Conservation (phyloP, 208 protist species). For the Angomonas ambiguus region DNA sequence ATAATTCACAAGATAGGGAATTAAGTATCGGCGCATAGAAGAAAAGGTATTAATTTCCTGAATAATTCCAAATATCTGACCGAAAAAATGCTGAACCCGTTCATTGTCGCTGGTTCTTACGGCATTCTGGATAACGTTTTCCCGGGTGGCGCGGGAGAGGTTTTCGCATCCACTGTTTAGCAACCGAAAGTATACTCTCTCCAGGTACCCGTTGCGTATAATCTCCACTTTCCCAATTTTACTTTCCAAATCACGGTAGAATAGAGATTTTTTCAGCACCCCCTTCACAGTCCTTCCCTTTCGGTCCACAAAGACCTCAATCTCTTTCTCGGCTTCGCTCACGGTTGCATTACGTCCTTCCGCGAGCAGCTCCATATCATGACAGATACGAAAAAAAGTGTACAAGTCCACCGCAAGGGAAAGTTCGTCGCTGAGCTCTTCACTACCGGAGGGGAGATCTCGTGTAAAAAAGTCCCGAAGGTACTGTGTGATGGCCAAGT, state of each 20-base stretch:
- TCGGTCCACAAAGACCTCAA: slow-evolving; percentile 49
- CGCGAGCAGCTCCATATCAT: slow-evolving; percentile 49
- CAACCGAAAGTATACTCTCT: slow-evolving; percentile 69
- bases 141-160: slow-evolving; percentile 22
- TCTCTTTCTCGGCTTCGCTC: slow-evolving; percentile 1
- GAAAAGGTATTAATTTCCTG: slow-evolving; percentile 50
- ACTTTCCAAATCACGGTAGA: slow-evolving; percentile 29
- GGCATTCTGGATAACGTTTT: slow-evolving; percentile 29
- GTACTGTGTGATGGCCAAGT: slow-evolving; percentile 24
- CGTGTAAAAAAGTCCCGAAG: slow-evolving; percentile 31
- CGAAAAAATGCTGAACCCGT: slow-evolving; percentile 55
- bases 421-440: slow-evolving; percentile 56
- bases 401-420: slow-evolving; percentile 46
- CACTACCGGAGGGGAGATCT: slow-evolving; percentile 25
- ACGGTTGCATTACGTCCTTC: slow-evolving; percentile 1
- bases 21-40: slow-evolving; percentile 24
- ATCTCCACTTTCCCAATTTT: slow-evolving; percentile 64
- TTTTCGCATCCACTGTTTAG: slow-evolving; percentile 38
- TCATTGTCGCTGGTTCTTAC: slow-evolving; percentile 58
- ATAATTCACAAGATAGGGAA: slow-evolving; percentile 38
- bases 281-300: slow-evolving; percentile 36
- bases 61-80: slow-evolving; percentile 31
- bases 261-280: slow-evolving; percentile 35
- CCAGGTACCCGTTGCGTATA: slow-evolving; percentile 38
- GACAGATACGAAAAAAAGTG: slow-evolving; percentile 53